Percentiles rank a stretch among this genome's conserved stretches.
phyloP scores from a whole-genome alignment of 1,284 basidiomycete species.

The Anthracocystis walkeri region DNA sequence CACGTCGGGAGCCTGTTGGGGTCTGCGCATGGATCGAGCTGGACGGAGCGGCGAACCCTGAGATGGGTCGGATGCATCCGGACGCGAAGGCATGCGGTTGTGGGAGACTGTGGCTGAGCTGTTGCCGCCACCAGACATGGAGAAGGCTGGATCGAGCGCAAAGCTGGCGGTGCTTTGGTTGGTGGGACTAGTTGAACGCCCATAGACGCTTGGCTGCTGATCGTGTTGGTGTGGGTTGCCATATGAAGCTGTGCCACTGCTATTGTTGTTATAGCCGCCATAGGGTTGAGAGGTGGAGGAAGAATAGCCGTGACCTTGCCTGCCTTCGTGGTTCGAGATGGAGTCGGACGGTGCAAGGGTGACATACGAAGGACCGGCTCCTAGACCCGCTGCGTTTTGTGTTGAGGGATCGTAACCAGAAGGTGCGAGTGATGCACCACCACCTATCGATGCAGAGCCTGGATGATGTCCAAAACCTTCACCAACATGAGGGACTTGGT shows the following conservation, averaged over 20 bases:
- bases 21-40: constrained; percentile 53
- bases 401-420: constrained; percentile 1
- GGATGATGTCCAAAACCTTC: constrained; percentile 49
- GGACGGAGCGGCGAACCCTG: constrained; percentile 52
- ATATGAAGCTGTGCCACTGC: neutral
- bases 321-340: constrained; percentile 48
- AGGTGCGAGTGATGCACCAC: neutral
- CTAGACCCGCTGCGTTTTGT: constrained; percentile 14
- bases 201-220: constrained; percentile 14
- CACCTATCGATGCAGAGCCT: constrained; percentile 25
- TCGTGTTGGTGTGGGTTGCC: constrained; percentile 8
- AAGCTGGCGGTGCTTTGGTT: constrained; percentile 45
- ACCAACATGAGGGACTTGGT: constrained; percentile 33
- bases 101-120: constrained; percentile 14
- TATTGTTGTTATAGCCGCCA: constrained; percentile 6
- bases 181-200: constrained; percentile 26
- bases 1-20: constrained; percentile 42
- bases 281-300: constrained; percentile 12
- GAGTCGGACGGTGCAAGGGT: constrained; percentile 54
- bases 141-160: constrained; percentile 27
- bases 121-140: constrained; percentile 5
- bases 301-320: constrained; percentile 23
- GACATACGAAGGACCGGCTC: constrained; percentile 45
- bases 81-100: constrained; percentile 17
- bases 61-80: constrained; percentile 8